phyloP scores from a whole-genome alignment of 2,329 filamentous ascomycete genomes.

The Colletotrichum sp. region DNA sequence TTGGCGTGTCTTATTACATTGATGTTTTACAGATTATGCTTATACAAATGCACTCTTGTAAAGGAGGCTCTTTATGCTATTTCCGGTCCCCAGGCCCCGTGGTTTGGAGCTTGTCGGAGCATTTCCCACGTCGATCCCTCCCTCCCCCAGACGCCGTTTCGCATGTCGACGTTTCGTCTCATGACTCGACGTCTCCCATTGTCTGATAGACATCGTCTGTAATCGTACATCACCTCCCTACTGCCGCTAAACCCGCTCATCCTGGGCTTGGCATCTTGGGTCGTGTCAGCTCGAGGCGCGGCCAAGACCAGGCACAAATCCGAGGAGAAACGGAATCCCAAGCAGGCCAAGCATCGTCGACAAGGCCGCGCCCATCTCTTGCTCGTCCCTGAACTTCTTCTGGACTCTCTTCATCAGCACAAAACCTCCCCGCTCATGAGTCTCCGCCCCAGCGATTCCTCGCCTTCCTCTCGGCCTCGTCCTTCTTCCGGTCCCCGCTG shows the following conservation, averaged over 20 bases:
- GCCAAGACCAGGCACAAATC: background rate
- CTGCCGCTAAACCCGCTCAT: background rate
- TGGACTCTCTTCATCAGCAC: background rate
- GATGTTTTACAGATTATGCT: background rate
- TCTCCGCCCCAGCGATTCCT: conserved; percentile 56
- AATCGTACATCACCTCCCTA: background rate
- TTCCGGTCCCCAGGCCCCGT: background rate
- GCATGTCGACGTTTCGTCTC: background rate
- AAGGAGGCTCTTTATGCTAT: background rate
- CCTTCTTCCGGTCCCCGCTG: conserved; percentile 53
- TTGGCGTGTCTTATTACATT: background rate
- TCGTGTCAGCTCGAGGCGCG: background rate
- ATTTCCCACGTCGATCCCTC: background rate
- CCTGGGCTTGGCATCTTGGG: background rate
- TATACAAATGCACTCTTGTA: background rate
- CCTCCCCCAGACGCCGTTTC: background rate
- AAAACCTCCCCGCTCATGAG: no score
- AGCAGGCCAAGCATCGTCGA: background rate
- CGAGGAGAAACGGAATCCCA: background rate
- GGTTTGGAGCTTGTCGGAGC: background rate
- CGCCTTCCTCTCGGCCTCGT: conserved; percentile 51
- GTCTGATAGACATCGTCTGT: background rate
- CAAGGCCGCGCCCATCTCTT: background rate
- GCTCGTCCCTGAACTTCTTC: background rate
- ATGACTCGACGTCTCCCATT: background rate